Percentiles rank a stretch among this genome's conserved stretches.
phyloP scores from a whole-genome alignment of 345 rosid genomes.

The Turnera subulata region DNA sequence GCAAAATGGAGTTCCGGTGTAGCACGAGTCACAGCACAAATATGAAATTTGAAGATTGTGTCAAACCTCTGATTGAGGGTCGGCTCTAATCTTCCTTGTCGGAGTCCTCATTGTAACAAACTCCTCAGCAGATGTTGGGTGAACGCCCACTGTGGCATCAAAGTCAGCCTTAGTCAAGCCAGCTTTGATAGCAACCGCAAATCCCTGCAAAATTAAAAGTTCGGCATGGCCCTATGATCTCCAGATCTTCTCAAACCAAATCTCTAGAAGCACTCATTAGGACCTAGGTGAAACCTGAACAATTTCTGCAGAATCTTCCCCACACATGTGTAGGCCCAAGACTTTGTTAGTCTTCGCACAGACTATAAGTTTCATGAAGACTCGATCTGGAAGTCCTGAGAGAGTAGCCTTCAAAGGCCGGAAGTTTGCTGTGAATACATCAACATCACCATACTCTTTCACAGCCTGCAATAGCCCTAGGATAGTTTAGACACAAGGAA shows the following conservation, averaged over 20 bases:
- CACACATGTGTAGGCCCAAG: conserved; percentile 85
- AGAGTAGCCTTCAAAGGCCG: conserved; percentile 89
- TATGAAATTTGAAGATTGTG: conserved; percentile 4
- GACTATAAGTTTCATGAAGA: conserved; percentile 82
- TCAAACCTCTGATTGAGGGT: conserved; percentile 64
- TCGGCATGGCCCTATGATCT: too few species aligned
- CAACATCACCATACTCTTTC: conserved; percentile 67
- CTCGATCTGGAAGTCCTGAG: conserved; percentile 90
- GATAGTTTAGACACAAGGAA: neutral
- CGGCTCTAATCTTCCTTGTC: conserved; percentile 60
- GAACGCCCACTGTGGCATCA: conserved; percentile 87
- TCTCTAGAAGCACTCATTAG: neutral
- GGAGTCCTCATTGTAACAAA: conserved; percentile 89
- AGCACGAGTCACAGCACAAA: neutral
- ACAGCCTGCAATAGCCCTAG: conserved; percentile 54
- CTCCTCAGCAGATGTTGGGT: conserved; percentile 91
- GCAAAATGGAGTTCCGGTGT: neutral
- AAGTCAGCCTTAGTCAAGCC: conserved; percentile 87
- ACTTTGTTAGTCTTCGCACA: conserved; percentile 72
- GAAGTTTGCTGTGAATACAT: conserved; percentile 81
- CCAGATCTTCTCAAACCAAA: too few species aligned
- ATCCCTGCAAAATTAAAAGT: conserved; percentile 54
- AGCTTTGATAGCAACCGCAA: conserved; percentile 91
- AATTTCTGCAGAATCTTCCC: conserved; percentile 90
- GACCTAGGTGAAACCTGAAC: conserved; percentile 47